Conservation (phyloP, 345 rosid genomes). For the Aquilaria yunnanensis region DNA sequence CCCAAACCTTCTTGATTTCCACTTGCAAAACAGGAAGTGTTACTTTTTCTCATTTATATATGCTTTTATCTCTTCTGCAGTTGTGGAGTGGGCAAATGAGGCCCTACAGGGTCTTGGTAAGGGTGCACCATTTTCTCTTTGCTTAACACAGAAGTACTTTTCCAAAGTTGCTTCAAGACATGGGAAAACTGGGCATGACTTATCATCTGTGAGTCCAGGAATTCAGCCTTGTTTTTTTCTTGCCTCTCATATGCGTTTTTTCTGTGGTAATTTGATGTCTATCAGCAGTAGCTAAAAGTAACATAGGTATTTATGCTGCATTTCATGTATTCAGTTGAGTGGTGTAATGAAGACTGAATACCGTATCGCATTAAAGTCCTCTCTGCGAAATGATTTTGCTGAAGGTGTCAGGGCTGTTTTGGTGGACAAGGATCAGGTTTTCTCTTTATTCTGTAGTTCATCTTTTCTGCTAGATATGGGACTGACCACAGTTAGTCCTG, state of each 20-base stretch:
- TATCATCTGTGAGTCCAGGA: slow-evolving; percentile 51
- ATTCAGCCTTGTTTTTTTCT: neutral
- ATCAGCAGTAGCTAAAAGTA: neutral
- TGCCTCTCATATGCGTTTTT: no score
- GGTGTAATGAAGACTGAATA: slow-evolving; percentile 91
- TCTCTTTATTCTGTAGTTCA: slow-evolving; percentile 13
- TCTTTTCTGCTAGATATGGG: neutral
- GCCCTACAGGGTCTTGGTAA: slow-evolving; percentile 75
- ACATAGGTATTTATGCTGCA: slow-evolving; percentile 3
- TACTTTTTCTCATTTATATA: slow-evolving; percentile 5
- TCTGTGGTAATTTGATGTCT: neutral
- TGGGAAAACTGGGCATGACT: slow-evolving; percentile 43
- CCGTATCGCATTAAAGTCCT: slow-evolving; percentile 73
- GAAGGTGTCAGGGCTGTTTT: slow-evolving; percentile 96
- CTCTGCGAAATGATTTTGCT: slow-evolving; percentile 59
- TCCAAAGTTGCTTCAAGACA: slow-evolving; percentile 64
- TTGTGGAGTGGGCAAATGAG: slow-evolving; percentile 78
- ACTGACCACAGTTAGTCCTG: no score
- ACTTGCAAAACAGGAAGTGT: neutral
- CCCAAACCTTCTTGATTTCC: no score
- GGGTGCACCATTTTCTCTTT: slow-evolving; percentile 93
- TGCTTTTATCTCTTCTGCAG: slow-evolving; percentile 25
- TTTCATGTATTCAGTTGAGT: slow-evolving; percentile 38
- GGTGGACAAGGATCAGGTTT: slow-evolving; percentile 94
- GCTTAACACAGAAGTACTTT: slow-evolving; percentile 63